phyloP scores from a whole-genome alignment of 257 asterid genomes.

The Cordia subcordata region DNA sequence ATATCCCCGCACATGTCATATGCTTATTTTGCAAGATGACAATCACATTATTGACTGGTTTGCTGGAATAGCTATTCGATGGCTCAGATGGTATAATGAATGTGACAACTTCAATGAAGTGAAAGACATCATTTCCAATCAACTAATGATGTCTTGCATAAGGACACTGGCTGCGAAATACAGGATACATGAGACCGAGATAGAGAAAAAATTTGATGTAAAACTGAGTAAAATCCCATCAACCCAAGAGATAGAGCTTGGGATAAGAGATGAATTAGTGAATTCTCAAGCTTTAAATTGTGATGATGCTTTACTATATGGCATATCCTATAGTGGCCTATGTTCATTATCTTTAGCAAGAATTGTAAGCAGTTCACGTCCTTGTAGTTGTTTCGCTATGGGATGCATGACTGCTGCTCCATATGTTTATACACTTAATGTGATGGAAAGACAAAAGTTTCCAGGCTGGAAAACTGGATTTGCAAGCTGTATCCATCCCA shows the following conservation, averaged over 20 bases:
- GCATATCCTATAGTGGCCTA: constrained; percentile 56
- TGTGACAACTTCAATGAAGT: constrained; percentile 65
- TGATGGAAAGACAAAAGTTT: constrained; percentile 85
- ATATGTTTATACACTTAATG: constrained; percentile 65
- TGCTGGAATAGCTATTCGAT: constrained; percentile 67
- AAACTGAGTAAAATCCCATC: constrained; percentile 63
- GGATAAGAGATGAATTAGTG: constrained; percentile 27
- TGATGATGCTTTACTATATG: constrained; percentile 49
- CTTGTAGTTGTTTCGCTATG: constrained; percentile 69
- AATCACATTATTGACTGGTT: constrained; percentile 76
- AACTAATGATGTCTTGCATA: constrained; percentile 74
- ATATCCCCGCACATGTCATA: constrained; percentile 51
- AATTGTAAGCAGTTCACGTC: constrained; percentile 60
- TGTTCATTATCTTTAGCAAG: constrained; percentile 70
- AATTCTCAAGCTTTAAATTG: constrained; percentile 16
- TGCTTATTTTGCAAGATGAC: constrained; percentile 59
- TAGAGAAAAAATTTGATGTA: constrained; percentile 64
- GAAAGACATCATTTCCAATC: constrained; percentile 52
- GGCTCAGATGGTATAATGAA: constrained; percentile 73
- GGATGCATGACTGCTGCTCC: constrained; percentile 62
- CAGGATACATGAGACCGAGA: constrained; percentile 59
- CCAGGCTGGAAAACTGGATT: constrained; percentile 97
- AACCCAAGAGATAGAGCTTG: constrained; percentile 57
- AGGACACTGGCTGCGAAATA: constrained; percentile 38
- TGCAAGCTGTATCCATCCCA: constrained; percentile 67